phyloP scores from a whole-genome alignment of 2,329 filamentous ascomycete species.

The Biscogniauxia sp. region DNA sequence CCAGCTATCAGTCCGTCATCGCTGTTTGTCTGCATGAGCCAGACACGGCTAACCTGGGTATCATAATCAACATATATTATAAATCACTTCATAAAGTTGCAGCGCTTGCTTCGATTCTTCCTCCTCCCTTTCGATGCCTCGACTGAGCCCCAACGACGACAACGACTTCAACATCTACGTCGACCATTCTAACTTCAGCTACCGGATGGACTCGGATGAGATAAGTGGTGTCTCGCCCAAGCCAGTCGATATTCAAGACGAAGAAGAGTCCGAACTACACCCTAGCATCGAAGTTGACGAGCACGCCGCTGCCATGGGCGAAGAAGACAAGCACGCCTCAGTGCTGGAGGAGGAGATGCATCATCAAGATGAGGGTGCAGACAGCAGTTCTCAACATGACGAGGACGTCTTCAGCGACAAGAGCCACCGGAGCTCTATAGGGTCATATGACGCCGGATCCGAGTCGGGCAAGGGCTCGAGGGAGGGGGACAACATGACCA shows the following conservation, averaged over 20 bases:
- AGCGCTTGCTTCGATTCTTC: constrained; percentile 6
- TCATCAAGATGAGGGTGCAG: constrained; percentile 33
- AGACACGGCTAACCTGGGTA: neutral
- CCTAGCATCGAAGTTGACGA: constrained; percentile 25
- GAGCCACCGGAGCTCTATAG: constrained; percentile 56
- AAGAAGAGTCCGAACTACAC: constrained; percentile 12
- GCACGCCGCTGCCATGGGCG: constrained; percentile 27
- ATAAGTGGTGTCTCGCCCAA: neutral
- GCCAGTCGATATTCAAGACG: neutral
- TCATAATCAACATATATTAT: constrained; percentile 5
- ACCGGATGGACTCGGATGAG: constrained; percentile 34
- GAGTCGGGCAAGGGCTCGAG: constrained; percentile 29
- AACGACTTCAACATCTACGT: constrained; percentile 48
- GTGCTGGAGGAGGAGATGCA: constrained; percentile 26
- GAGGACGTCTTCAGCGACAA: constrained; percentile 60
- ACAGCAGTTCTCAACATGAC: constrained; percentile 52
- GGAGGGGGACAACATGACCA: constrained; percentile 33
- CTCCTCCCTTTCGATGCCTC: constrained; percentile 22
- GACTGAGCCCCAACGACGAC: constrained; percentile 36
- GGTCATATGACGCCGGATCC: constrained; percentile 43
- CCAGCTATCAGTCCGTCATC: neutral
- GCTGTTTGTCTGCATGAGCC: neutral
- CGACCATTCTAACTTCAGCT: constrained; percentile 44
- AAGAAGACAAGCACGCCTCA: constrained; percentile 25
- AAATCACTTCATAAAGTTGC: neutral